Conservation (phyloP, 768 basidiomycete species). For the Mycena filopes region DNA sequence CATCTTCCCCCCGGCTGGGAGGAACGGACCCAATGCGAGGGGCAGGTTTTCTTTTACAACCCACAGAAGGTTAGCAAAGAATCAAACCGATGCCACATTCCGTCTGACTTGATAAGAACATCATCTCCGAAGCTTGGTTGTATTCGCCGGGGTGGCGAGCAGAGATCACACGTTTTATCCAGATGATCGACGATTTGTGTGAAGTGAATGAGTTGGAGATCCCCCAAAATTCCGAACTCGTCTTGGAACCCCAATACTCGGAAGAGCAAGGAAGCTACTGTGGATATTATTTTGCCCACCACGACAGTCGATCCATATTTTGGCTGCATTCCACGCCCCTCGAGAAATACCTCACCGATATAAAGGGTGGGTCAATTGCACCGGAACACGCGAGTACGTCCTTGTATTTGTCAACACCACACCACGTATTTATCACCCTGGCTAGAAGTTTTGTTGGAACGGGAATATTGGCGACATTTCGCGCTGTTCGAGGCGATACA, state of each 20-base stretch:
- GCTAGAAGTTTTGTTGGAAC: constrained; percentile 1
- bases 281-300: constrained; percentile 9
- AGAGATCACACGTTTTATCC: constrained; percentile 1
- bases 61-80: constrained; percentile 40
- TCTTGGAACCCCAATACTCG: background rate
- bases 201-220: background rate
- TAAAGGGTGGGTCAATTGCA: background rate
- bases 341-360: background rate
- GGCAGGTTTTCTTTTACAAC: constrained; percentile 44
- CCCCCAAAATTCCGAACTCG: constrained; percentile 3
- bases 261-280: background rate
- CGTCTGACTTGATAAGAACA: background rate
- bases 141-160: background rate
- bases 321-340: background rate
- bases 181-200: background rate
- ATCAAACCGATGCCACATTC: too few species aligned
- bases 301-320: background rate
- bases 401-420: background rate
- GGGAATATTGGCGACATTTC: constrained; percentile 18
- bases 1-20: constrained; percentile 39
- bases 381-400: constrained; percentile 1
- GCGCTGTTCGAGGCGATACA: constrained; percentile 9
- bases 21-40: constrained; percentile 43
- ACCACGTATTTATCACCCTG: background rate
- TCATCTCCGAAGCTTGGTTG: constrained; percentile 12